Evolutionary conservation across 495 filamentous ascomycete species (phyloP).

Genomic region (Neurospora sp.): DNA sequence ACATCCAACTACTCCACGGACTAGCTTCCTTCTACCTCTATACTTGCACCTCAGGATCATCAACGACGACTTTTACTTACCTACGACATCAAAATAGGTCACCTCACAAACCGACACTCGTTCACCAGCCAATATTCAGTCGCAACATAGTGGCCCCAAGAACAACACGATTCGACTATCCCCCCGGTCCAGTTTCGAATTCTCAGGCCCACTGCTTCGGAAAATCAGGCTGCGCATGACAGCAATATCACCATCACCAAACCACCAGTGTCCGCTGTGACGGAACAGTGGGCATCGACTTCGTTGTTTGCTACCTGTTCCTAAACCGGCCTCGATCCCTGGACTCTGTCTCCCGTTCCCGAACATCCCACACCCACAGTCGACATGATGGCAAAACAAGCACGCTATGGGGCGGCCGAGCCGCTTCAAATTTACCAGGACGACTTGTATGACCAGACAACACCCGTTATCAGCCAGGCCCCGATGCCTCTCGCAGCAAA

Average conservation of each 20-base stretch:
- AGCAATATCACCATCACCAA: not conserved
- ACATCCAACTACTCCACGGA: not conserved
- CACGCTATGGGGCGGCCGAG: slow-evolving; percentile 47
- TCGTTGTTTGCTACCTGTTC: not conserved
- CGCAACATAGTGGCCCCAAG: not conserved
- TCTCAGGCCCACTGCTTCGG: not conserved
- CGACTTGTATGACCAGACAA: slow-evolving; percentile 37
- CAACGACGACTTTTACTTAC: not conserved
- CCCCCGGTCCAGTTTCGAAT: not conserved
- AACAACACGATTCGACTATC: not conserved
- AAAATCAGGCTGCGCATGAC: not conserved
- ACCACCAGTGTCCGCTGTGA: not conserved
- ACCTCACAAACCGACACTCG: not conserved
- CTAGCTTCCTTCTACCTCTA: not conserved
- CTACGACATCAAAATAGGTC: not conserved
- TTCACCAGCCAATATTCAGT: not conserved
- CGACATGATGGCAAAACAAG: slow-evolving; percentile 39
- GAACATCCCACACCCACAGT: not conserved
- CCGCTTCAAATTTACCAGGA: slow-evolving; percentile 57
- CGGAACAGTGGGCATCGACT: not conserved
- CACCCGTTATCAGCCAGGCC: slow-evolving; percentile 37
- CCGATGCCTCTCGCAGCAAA: slow-evolving; percentile 41
- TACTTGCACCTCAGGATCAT: not conserved
- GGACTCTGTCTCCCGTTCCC: not conserved
- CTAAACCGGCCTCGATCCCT: not conserved